Base-by-base conservation (phyloP, 257 asterid species). In the Voacanga thouarsii region DNA sequence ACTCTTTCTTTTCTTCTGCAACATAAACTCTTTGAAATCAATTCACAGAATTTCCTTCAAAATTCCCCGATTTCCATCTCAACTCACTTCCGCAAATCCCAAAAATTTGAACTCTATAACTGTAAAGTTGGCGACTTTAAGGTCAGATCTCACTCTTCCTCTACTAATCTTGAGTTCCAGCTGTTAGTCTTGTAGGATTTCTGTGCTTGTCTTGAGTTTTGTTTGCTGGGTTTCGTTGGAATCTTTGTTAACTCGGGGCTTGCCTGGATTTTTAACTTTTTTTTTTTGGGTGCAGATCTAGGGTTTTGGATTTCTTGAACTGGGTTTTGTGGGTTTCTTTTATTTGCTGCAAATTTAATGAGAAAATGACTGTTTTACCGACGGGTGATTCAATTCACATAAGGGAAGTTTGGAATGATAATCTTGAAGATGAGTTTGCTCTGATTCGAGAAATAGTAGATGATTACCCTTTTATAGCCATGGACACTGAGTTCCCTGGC, bases 401-500 rank as follows among this genome's bases (percentile, higher is more conserved):
- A 75, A 80, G 86, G 86, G 86, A 83, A 73, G 86, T 83, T 24
- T 83, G 86, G 86, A 75, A 77, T 80, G 80, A 83, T 16, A 83
- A 80, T 77, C 86, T 83, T 26, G 86, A 83, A 30, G 84, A 80
- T 19, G 86, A 83, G 75, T 83, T 83, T 69, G 84, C 82, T 1
- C 78, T 83, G 44, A 83, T 83, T 51, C 78, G 82, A 6, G 85
- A 72, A 51, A 74, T 84, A 21, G 84, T 84, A 21, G 88, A 84
- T 63, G 82, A 82, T 56, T 82, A 76, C 69, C 88, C 88, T 43
- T 82, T 67, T 47, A 77, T 82, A 72, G 81, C 85, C n/a, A 84
- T 81, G 86, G 86, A 83, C 59, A 83, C 86, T 1, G 86, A 83
- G 81, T 83, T 83, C 26, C 84, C 84, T 7, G 88, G 88, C 21